Percentiles rank a stretch among this genome's conserved stretches.
Evolutionary conservation across 257 asterid genomes (phyloP).

Genomic region (Galeopsis tetrahit): DNA sequence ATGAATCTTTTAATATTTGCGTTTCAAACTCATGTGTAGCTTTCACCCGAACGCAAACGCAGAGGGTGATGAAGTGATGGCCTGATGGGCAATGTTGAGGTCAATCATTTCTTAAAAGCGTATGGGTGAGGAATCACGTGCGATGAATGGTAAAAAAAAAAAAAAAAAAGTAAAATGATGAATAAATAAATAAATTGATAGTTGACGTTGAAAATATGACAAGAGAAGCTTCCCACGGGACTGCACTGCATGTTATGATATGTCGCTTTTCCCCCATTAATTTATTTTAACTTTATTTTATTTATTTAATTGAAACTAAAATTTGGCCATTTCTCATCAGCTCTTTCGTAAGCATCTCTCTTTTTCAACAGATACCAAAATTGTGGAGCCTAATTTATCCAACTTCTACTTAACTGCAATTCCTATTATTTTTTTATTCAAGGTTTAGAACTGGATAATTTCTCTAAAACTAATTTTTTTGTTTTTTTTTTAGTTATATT

Average conservation of each 20-base stretch:
- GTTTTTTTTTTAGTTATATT: no score
- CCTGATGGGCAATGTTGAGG: no score
- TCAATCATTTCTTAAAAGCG: no score
- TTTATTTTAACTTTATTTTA: not conserved
- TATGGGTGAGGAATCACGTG: not conserved
- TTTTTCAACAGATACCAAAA: conserved; percentile 20
- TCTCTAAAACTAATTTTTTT: no score
- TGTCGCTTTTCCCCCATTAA: conserved; percentile 23
- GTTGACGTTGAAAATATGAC: not conserved
- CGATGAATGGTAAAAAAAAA: not conserved
- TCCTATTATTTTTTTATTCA: not conserved
- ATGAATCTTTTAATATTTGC: no score
- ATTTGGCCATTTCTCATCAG: not conserved
- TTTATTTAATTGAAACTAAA: no score
- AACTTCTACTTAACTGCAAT: not conserved
- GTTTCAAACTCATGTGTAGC: no score
- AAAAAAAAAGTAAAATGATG: not conserved
- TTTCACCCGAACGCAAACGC: no score
- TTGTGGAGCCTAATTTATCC: conserved; percentile 2
- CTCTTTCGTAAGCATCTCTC: conserved; percentile 14
- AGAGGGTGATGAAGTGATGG: no score
- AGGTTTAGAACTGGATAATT: no score
- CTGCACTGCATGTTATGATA: not conserved
- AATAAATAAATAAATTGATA: no score
- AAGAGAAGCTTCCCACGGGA: not conserved